Percentiles rank a stretch among this genome's conserved stretches.
These are phyloP conservation scores for Ustilago xerochloae DNA, from an alignment of 1,284 basidiomycete genomes.

Conservation along the genomic window DNA sequence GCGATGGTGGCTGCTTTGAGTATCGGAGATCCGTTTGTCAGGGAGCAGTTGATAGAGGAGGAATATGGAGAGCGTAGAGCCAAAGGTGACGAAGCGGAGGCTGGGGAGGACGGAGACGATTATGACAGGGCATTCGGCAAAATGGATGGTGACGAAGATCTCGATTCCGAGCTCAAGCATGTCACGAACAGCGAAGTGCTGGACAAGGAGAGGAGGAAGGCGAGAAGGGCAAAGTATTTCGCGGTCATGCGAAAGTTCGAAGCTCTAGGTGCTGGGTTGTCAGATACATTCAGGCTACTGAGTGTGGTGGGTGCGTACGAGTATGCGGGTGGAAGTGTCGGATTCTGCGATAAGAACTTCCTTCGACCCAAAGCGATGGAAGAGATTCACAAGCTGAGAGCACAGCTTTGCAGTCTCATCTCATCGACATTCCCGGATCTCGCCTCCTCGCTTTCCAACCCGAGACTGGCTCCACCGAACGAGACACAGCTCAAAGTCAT, in stretches of 20 bases:
- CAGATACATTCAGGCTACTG: slow-evolving; percentile 87
- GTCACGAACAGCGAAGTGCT: slow-evolving; percentile 73
- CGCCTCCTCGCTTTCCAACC: slow-evolving; percentile 28
- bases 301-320: slow-evolving; percentile 97
- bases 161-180: slow-evolving; percentile 70
- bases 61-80: slow-evolving; percentile 67
- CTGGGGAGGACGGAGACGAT: slow-evolving; percentile 72
- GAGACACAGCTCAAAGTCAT: slow-evolving; percentile 82
- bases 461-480: slow-evolving; percentile 55
- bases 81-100: slow-evolving; percentile 69
- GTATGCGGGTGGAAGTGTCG: slow-evolving; percentile 79
- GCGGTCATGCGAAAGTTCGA: slow-evolving; percentile 75
- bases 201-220: slow-evolving; percentile 74
- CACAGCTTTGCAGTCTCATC: slow-evolving; percentile 73
- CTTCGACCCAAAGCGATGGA: slow-evolving; percentile 97
- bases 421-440: slow-evolving; percentile 32
- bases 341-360: slow-evolving; percentile 90
- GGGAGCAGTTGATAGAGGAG: slow-evolving; percentile 76
- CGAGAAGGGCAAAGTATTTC: slow-evolving; percentile 75
- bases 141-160: slow-evolving; percentile 71
- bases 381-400: slow-evolving; percentile 96
- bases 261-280: slow-evolving; percentile 82
- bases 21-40: slow-evolving; percentile 94
- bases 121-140: slow-evolving; percentile 59
- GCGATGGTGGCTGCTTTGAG: slow-evolving; percentile 90